Evolutionary conservation across 768 basidiomycete genomes (phyloP).

Genomic region (Lentinus brumalis): DNA sequence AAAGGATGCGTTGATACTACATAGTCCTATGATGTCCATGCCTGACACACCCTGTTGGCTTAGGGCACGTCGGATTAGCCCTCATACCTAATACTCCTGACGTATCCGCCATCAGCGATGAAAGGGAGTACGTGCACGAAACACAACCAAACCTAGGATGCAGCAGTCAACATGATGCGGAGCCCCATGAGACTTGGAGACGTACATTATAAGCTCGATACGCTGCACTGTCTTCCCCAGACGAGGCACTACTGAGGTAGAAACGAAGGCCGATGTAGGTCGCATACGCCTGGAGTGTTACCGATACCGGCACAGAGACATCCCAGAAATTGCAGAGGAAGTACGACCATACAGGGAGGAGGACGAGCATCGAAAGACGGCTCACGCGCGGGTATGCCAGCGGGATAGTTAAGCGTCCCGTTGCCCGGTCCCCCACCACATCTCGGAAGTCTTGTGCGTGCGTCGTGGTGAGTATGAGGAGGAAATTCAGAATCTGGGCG

Average conservation of each 20-base stretch:
- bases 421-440: constrained; percentile 9
- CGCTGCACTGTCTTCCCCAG: background rate
- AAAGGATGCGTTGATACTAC: too few species aligned
- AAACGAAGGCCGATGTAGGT: background rate
- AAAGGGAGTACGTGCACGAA: too few species aligned
- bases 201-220: background rate
- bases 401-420: constrained; percentile 9
- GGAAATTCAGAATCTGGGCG: constrained; percentile 1
- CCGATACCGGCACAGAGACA: too few species aligned
- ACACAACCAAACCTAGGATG: too few species aligned
- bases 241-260: background rate
- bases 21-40: too few species aligned
- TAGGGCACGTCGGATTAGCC: too few species aligned
- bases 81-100: too few species aligned
- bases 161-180: too few species aligned
- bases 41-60: too few species aligned
- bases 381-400: constrained; percentile 2
- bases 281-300: background rate
- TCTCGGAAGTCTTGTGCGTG: constrained; percentile 26
- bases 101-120: too few species aligned
- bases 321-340: background rate
- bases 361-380: background rate
- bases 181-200: too few species aligned
- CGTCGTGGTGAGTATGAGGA: constrained; percentile 29
- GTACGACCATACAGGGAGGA: background rate